Evolutionary conservation across 2,329 filamentous ascomycete genomes (phyloP), one percentile per base, ranked within the genome.

Genomic region (Cordyceps farinosa): DNA sequence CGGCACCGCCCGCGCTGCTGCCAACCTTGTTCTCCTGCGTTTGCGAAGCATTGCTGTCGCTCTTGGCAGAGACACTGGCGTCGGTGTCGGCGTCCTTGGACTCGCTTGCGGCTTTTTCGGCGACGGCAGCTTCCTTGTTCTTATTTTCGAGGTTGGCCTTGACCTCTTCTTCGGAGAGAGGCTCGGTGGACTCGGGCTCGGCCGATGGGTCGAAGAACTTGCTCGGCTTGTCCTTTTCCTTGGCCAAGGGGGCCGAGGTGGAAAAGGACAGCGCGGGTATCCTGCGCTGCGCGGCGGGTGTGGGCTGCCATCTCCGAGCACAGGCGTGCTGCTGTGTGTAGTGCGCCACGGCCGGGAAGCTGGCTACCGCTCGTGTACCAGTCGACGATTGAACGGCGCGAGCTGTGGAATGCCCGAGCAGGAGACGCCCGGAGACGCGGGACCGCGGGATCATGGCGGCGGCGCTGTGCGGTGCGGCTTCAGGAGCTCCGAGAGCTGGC

Each of bases 161-260:
- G 61, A 77, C 74, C 67, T 84, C 82, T 65, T 85, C 81, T 61
- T 84, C 82, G 8, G 81, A 79, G 10, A 85, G 74, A 0, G 82
- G 78, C 66, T 83, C 80, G 29, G 75, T 76, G 11, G 72, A 60
- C 27, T 72, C 69, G 63, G 77, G 76, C 57, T 79, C 74, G 6
- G 57, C 47, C n/a, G 79, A 69, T 8, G 78, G 76, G 66, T 85
- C 80, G 64, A 86, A 83, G 67, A 84, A 84, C 27, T 73, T 73
- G 5, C 74, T 76, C 64, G 82, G 80, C 47, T 73, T 72, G 71
- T 77, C 74, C 54, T 75, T 76, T 48, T 78, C 75, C 57, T 77
- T 78, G 45, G 69, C 66, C 36, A 76, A 64, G 42, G 68, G 67
- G 61, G 70, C 67, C 34, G 72, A 71, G 27, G 77, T 78, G 30